Evolutionary conservation across 345 rosid species (phyloP).

Genomic region (Brassica incana): DNA sequence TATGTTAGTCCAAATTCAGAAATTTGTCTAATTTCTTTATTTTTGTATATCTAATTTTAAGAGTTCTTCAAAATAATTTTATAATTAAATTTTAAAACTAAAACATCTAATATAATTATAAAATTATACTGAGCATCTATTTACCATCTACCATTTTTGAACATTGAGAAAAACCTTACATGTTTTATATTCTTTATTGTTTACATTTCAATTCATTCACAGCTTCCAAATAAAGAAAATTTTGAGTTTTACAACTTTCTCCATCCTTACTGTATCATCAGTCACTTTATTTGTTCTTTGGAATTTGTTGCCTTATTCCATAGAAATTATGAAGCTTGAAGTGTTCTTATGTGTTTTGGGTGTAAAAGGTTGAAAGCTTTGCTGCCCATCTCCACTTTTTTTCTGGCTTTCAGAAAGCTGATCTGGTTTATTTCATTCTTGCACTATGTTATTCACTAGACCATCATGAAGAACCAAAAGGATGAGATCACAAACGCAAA

Average conservation of each 20-base stretch:
- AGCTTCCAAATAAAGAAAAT: neutral
- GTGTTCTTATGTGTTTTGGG: neutral
- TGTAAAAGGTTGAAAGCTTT: neutral
- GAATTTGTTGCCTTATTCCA: neutral
- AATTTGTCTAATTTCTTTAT: no score
- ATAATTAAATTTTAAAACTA: no score
- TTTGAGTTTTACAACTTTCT: conserved; percentile 5
- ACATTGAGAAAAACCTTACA: neutral
- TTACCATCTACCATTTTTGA: no score
- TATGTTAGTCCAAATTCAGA: no score
- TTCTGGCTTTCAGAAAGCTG: neutral
- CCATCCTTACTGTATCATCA: neutral
- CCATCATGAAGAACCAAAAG: conserved; percentile 20
- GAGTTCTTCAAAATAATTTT: no score
- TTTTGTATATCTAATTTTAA: no score
- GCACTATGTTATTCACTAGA: conserved; percentile 7
- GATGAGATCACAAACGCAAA: conserved; percentile 29
- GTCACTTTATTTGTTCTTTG: conserved; percentile 5
- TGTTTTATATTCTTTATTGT: neutral
- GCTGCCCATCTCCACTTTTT: neutral
- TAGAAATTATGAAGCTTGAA: neutral
- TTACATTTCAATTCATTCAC: neutral
- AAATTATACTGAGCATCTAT: no score
- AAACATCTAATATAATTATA: no score
- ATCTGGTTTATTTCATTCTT: neutral